Evolutionary conservation across 2,329 filamentous ascomycete species (phyloP), one percentile per base, ranked within the genome.

Genomic region (Elsinoe batatas): DNA sequence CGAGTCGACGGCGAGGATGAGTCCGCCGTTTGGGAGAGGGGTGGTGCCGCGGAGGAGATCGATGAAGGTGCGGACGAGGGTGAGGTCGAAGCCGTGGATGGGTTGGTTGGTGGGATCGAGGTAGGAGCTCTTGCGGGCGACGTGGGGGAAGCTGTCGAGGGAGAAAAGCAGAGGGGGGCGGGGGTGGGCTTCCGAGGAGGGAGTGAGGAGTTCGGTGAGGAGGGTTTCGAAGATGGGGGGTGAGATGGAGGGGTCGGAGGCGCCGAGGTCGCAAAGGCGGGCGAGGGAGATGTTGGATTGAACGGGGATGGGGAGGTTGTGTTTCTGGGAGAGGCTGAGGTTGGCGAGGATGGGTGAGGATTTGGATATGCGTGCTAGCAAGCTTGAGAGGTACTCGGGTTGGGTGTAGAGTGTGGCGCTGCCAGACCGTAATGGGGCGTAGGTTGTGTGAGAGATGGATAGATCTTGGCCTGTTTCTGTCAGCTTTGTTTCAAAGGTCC

Each of bases 1-100:
- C 13, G 83, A 86, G 20, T 83, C 88, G 58, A 88, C 81, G 58
- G 15, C 91, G 36, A 96, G 72, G 56, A 95, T 71, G 58, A 87
- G 80, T 57, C 89, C 91, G 60, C 91, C 91, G 68, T 91, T 91
- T 53, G 79, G 72, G 35, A 84, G 69, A 0, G 68, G 57, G 5
- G 61, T 32, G 69, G 72, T 66, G 57, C 85, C 85, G 26, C 79
- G 79, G 26, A 97, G 77, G 56, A 86, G 79, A 53, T 86, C 82
- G 58, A 86, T 71, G 70, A 95, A 95, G 61, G 87, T 79, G 56
- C 82, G 79, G 53, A 95, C 76, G 18, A 96, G 76, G 20, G 80
- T 76, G 30, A 98, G 78, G 65, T 97, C 87, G 71, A 95, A 88
- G 26, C 90, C 79, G 74, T 98, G 93, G 60, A 98, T 85, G 12